Evolutionary conservation across 495 filamentous ascomycete species (phyloP).

Genomic region (Daldinia vernicosa): DNA sequence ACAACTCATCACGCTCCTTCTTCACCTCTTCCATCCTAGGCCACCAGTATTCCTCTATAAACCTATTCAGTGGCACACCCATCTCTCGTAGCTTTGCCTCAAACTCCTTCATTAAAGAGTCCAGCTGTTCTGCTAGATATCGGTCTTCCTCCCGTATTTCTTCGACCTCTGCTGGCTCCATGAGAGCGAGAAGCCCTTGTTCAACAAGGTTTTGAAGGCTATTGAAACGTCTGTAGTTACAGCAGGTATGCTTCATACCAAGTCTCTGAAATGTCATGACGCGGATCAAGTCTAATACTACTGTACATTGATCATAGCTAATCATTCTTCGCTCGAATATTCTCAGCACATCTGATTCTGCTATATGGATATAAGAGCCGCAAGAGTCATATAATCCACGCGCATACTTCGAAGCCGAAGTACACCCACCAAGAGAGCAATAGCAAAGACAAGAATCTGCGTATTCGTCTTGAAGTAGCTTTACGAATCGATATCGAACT

Average conservation of each 20-base stretch:
- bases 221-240: neutral
- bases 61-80: neutral
- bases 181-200: neutral
- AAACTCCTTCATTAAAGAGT: slow-evolving; percentile 23
- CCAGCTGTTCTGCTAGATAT: slow-evolving; percentile 9
- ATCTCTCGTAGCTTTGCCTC: slow-evolving; percentile 5
- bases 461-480: neutral
- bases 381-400: too few species aligned
- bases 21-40: slow-evolving; percentile 16
- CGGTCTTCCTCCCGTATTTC: slow-evolving; percentile 31
- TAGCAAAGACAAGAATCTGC: slow-evolving; percentile 17
- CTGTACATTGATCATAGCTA: neutral
- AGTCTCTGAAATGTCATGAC: slow-evolving; percentile 8
- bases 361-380: too few species aligned
- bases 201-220: neutral
- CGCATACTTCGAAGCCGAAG: slow-evolving; percentile 5
- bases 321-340: neutral
- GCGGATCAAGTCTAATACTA: neutral
- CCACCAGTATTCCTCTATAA: slow-evolving; percentile 10
- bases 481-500: neutral
- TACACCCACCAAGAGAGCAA: slow-evolving; percentile 10
- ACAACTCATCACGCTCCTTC: slow-evolving; percentile 6
- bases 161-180: slow-evolving; percentile 18
- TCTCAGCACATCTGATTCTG: neutral
- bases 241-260: slow-evolving; percentile 28